phyloP scores from a whole-genome alignment of 441 rosid species.

The Euphorbia celastroides region DNA sequence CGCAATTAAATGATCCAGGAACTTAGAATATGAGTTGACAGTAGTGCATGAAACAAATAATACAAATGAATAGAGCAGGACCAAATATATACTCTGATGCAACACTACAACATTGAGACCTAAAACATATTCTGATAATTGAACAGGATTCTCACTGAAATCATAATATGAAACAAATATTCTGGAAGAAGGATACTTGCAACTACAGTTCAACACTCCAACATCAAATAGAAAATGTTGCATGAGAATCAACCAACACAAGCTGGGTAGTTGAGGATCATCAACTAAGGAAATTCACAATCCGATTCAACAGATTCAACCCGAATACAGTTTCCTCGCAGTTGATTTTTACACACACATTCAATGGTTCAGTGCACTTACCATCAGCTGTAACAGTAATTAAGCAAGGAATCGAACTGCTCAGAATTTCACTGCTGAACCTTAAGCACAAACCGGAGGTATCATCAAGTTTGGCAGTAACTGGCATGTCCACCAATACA shows the following conservation, averaged over 20 bases:
- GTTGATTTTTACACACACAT: conserved; percentile 56
- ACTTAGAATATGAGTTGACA: not conserved
- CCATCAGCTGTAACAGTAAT: conserved; percentile 75
- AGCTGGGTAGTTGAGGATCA: conserved; percentile 29
- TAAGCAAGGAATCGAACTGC: conserved; percentile 73
- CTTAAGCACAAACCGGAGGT: conserved; percentile 72
- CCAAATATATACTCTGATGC: no score
- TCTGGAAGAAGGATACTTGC: not conserved
- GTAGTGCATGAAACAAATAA: no score
- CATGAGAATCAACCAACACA: conserved; percentile 13
- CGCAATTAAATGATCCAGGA: conserved; percentile 15
- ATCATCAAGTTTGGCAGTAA: conserved; percentile 64
- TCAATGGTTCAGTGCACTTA: conserved; percentile 68
- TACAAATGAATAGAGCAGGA: no score
- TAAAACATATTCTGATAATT: no score
- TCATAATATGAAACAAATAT: not conserved
- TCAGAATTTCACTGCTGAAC: conserved; percentile 78
- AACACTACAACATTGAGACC: no score
- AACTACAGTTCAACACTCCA: conserved; percentile 1
- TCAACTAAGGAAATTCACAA: conserved; percentile 56
- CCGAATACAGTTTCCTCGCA: conserved; percentile 94
- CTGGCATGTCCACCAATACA: conserved; percentile 76
- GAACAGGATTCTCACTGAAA: no score
- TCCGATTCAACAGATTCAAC: conserved; percentile 72
- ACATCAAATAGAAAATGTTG: conserved; percentile 13